Percentiles rank a stretch among this genome's conserved stretches.
Evolutionary conservation across 1,284 basidiomycete genomes (phyloP).

Genomic region (Rhizopogon parksii): DNA sequence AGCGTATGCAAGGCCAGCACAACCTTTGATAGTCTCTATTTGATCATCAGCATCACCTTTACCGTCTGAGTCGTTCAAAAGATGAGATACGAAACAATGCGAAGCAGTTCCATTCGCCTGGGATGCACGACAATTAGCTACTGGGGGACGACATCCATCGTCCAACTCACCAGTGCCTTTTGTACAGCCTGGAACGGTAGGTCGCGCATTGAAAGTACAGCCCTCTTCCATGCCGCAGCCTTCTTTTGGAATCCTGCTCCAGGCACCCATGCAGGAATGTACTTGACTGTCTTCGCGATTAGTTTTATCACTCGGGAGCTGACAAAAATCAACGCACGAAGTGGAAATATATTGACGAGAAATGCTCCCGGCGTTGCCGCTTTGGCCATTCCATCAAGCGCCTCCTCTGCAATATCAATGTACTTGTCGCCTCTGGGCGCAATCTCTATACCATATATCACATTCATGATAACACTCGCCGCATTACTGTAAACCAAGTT

Average conservation of each 20-base stretch:
- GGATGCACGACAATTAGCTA: background rate
- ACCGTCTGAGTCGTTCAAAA: conserved; percentile 16
- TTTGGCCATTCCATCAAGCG: conserved; percentile 31
- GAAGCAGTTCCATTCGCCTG: conserved; percentile 24
- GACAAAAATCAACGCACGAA: conserved; percentile 15
- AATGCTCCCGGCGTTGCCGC: conserved; percentile 33
- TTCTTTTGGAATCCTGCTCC: conserved; percentile 29
- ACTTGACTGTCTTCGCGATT: conserved; percentile 21
- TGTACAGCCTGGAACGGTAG: conserved; percentile 23
- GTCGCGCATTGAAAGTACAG: conserved; percentile 26
- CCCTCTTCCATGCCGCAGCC: conserved; percentile 24
- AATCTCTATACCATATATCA: conserved; percentile 33
- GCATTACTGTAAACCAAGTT: conserved; percentile 29
- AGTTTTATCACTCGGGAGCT: background rate
- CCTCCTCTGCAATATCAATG: conserved; percentile 31
- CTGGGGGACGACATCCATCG: background rate
- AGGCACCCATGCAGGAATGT: conserved; percentile 27
- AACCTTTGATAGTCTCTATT: conserved; percentile 23
- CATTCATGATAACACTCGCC: conserved; percentile 34
- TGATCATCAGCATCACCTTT: conserved; percentile 14
- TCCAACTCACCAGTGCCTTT: conserved; percentile 19
- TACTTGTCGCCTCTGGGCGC: conserved; percentile 29
- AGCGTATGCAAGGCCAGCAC: conserved; percentile 28
- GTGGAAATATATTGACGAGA: conserved; percentile 31
- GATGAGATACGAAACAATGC: conserved; percentile 26